Evolutionary conservation across 148 eudicot genomes (phyloP).

Genomic region (Silene latifolia): DNA sequence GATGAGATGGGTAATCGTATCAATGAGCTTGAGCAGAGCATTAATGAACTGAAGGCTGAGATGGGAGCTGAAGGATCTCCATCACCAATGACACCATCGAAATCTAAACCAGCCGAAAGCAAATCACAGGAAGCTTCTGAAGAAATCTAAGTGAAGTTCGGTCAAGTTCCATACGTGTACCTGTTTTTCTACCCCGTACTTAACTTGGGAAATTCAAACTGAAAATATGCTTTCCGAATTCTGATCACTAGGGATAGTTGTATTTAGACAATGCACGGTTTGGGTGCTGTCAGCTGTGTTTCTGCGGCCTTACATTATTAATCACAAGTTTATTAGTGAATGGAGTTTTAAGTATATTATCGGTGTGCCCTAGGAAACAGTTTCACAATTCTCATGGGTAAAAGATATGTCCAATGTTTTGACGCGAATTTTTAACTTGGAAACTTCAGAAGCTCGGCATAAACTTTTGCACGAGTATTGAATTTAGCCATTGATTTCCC

Average conservation of each 20-base stretch:
- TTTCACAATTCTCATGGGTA: too few relatives aligned
- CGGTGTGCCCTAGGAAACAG: too few relatives aligned
- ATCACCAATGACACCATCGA: constrained; percentile 53
- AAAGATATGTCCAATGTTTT: too few relatives aligned
- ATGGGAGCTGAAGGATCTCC: constrained; percentile 79
- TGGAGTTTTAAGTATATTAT: neutral
- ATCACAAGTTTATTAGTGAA: neutral
- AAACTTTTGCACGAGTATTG: too few relatives aligned
- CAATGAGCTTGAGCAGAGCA: constrained; percentile 75
- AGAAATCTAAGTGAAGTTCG: constrained; percentile 6
- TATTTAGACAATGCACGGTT: constrained; percentile 3
- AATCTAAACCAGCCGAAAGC: constrained; percentile 27
- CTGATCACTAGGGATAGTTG: constrained; percentile 1
- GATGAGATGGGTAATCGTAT: constrained; percentile 90
- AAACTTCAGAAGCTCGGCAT: too few relatives aligned
- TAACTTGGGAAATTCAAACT: neutral
- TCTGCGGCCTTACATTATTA: neutral
- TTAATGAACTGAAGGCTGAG: constrained; percentile 72
- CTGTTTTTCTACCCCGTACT: neutral
- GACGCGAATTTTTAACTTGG: too few relatives aligned
- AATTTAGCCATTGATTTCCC: too few relatives aligned
- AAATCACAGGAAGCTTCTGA: constrained; percentile 11
- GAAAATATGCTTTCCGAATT: neutral
- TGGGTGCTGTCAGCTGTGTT: neutral
- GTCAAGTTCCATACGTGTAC: neutral